Base-by-base conservation (phyloP, 2,329 filamentous ascomycete genomes). In the Falciphora oryzae region DNA sequence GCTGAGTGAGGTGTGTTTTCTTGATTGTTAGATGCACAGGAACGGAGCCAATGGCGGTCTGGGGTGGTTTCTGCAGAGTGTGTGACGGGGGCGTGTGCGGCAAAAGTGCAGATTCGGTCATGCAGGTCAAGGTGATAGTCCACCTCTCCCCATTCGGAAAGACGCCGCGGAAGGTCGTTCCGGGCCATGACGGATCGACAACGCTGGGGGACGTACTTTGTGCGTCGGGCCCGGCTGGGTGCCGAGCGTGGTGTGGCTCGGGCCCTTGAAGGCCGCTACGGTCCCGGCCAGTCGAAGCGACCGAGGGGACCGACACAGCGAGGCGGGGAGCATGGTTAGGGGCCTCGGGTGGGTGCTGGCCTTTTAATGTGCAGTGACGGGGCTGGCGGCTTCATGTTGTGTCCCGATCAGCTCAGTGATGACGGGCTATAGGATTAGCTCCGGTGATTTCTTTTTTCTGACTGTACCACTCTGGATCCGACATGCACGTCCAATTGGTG, bases 201-300 rank as follows among this genome's bases (percentile, higher is more conserved):
- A 11, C 22, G 18, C 44, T n/a, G 44, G 4, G 4, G 13, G 27
- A 58, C 57, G 25, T 58, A 29, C 57, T 16, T 53, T 53, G 44
- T 3, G 44, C 18, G 57, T 64, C 64, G n/a, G 64, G 59, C 64
- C 63, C 63, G 61, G 57, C 27, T 29, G 57, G 57, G n/a, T 44
- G 50, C 44, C 32, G 27, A 50, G 38, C 7, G 18, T 57, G 38
- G 50, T 18, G 31, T 22, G 58, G 58, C 58, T 60, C 58, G 58
- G 58, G 16, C 28, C 29, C 58, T 18, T 60, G 22, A n/a, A n/a
- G 58, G 4, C 31, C 14, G n/a, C 58, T 16, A 31, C 58, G 58
- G 58, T 60, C 58, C 58, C 58, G 58, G 58, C n/a, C 28, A 60
- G 31, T 29, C 58, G 28, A 28, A 60, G 27, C 58, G 22, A 35